Percentiles rank a stretch among this genome's conserved stretches.
Conservation (phyloP, 2,329 filamentous ascomycete species). For the Diplodia sapinea region DNA sequence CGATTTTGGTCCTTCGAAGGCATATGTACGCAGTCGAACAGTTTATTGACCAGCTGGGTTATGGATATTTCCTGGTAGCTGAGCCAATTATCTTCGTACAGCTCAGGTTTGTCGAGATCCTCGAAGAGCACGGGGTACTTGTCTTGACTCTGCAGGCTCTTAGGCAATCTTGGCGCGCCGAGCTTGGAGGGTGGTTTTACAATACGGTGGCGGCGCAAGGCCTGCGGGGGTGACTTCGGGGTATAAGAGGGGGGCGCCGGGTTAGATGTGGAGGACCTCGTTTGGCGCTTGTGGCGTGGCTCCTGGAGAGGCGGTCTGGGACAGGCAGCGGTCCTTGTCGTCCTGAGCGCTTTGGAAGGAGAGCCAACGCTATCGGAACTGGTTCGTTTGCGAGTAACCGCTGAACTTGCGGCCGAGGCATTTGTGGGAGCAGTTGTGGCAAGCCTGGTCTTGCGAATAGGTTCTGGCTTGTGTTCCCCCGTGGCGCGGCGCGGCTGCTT, state of each 20-base stretch:
- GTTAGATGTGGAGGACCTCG: conserved; percentile 35
- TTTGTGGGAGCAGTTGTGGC: not conserved
- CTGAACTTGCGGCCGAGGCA: not conserved
- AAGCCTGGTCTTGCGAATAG: not conserved
- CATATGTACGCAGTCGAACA: conserved; percentile 53
- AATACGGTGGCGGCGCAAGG: conserved; percentile 39
- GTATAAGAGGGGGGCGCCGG: conserved; percentile 46
- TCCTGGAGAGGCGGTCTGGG: conserved; percentile 34
- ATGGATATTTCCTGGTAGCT: conserved; percentile 66
- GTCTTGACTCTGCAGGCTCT: conserved; percentile 41
- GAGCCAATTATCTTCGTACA: conserved; percentile 70
- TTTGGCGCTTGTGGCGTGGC: not conserved
- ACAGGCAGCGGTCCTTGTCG: conserved; percentile 40
- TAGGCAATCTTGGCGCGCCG: conserved; percentile 43
- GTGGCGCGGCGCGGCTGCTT: conserved; percentile 31
- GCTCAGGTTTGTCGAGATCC: conserved; percentile 60
- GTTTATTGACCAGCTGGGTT: conserved; percentile 63
- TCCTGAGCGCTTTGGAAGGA: conserved; percentile 46
- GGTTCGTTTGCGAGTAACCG: conserved; percentile 41
- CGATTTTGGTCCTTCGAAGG: conserved; percentile 33
- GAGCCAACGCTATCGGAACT: conserved; percentile 42
- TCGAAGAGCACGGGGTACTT: conserved; percentile 61
- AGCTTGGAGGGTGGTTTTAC: conserved; percentile 42
- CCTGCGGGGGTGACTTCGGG: conserved; percentile 46
- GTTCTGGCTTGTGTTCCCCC: not conserved